These are phyloP conservation scores for Pistacia atlantica DNA, from an alignment of 345 rosid species.

Conservation along the genomic window DNA sequence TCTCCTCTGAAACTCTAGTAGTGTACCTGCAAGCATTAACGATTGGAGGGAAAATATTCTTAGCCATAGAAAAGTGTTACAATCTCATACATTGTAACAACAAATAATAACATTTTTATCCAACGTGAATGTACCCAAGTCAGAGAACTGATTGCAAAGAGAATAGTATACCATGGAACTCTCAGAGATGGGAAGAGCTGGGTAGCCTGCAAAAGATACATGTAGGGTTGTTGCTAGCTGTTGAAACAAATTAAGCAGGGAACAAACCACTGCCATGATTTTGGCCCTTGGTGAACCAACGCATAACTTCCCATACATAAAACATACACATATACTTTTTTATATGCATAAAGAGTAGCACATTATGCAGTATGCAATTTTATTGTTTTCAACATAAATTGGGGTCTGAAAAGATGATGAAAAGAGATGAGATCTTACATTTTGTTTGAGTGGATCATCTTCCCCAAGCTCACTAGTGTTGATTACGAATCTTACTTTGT, in stretches of 20 bases:
- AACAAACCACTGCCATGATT: constrained; percentile 10
- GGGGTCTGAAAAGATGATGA: not conserved
- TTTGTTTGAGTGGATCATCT: constrained; percentile 60
- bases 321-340: not conserved
- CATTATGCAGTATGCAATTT: not conserved
- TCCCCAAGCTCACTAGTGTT: constrained; percentile 61
- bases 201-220: constrained; percentile 58
- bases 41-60: constrained; percentile 7
- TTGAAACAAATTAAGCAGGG: constrained; percentile 18
- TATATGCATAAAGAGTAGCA: not conserved
- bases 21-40: constrained; percentile 53
- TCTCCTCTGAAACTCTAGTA: constrained; percentile 39
- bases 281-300: not conserved
- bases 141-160: constrained; percentile 16
- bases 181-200: constrained; percentile 36
- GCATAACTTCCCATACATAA: not conserved
- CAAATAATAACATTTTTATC: not conserved
- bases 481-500: constrained; percentile 59
- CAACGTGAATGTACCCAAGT: constrained; percentile 22
- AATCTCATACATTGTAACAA: constrained; percentile 5
- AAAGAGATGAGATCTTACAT: constrained; percentile 41
- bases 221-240: constrained; percentile 23
- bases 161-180: constrained; percentile 63
- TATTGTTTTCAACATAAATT: not conserved
- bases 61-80: not conserved